A percentile compares a stretch with the other conserved stretches of the same genome.
Conservation (phyloP, 257 asterid genomes). For the Fraxinus americana region DNA sequence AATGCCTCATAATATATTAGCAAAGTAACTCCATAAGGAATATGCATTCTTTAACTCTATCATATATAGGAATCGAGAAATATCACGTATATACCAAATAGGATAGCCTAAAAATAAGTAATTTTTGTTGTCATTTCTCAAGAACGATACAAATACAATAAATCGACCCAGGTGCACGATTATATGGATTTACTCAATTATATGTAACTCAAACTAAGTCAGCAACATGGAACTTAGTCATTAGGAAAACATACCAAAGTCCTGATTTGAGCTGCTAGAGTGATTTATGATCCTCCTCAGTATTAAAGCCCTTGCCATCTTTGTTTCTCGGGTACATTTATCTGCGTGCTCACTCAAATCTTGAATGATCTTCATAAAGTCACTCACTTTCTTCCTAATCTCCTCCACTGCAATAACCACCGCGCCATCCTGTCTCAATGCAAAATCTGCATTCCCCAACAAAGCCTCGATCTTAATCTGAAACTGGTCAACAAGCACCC, state of each 20-base stretch:
- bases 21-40: neutral
- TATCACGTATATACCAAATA: neutral
- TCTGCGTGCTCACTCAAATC: conserved; percentile 56
- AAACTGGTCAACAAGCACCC: conserved; percentile 56
- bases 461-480: conserved; percentile 58
- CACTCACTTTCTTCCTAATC: conserved; percentile 55
- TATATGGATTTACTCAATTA: conserved; percentile 17
- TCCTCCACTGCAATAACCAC: conserved; percentile 67
- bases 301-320: conserved; percentile 66
- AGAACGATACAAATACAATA: conserved; percentile 9
- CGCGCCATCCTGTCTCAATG: conserved; percentile 54
- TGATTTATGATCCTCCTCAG: conserved; percentile 58
- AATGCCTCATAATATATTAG: neutral
- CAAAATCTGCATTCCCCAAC: conserved; percentile 60
- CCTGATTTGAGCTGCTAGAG: conserved; percentile 46
- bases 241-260: conserved; percentile 56
- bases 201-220: conserved; percentile 6
- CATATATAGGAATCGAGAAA: neutral
- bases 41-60: neutral
- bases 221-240: conserved; percentile 13
- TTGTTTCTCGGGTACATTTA: conserved; percentile 63
- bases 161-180: conserved; percentile 5
- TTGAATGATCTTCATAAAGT: conserved; percentile 55
- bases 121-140: conserved; percentile 1
- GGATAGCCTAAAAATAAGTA: conserved; percentile 4